phyloP scores from a whole-genome alignment of 1,284 basidiomycete species.

The Cutaneotrichosporon cavernicola region DNA sequence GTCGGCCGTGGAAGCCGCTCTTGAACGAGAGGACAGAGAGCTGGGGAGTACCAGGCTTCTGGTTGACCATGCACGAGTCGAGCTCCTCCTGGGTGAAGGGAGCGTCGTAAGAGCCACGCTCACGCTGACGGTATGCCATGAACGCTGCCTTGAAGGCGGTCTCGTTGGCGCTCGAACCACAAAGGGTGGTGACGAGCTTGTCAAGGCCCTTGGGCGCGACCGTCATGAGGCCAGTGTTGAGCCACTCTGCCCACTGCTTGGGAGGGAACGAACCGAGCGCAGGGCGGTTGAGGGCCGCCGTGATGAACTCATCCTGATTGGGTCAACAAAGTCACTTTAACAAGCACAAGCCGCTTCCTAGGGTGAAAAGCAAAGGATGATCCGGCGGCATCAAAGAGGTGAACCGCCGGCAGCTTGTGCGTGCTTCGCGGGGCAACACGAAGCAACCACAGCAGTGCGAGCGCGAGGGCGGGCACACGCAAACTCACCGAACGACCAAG shows the following conservation, averaged over 20 bases:
- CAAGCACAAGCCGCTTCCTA: neutral
- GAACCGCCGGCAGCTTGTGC: slow-evolving; percentile 3
- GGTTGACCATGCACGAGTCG: slow-evolving; percentile 58
- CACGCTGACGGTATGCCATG: slow-evolving; percentile 49
- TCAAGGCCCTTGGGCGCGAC: slow-evolving; percentile 57
- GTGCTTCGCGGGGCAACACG: neutral
- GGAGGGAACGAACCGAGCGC: slow-evolving; percentile 60
- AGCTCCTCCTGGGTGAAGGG: slow-evolving; percentile 46
- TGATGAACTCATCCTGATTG: slow-evolving; percentile 24
- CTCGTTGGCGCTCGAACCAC: slow-evolving; percentile 54
- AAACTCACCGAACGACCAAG: slow-evolving; percentile 46
- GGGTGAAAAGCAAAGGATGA: slow-evolving; percentile 3
- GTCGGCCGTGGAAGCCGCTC: slow-evolving; percentile 57
- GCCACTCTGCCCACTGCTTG: slow-evolving; percentile 54
- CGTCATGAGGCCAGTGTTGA: slow-evolving; percentile 56
- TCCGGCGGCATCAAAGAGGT: neutral
- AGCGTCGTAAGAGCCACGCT: slow-evolving; percentile 31
- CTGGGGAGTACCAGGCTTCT: slow-evolving; percentile 57
- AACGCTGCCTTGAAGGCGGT: slow-evolving; percentile 61
- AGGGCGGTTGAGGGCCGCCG: slow-evolving; percentile 54
- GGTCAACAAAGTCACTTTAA: slow-evolving; percentile 5
- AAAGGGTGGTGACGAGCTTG: slow-evolving; percentile 53
- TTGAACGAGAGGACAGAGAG: slow-evolving; percentile 58
- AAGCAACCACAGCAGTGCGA: neutral
- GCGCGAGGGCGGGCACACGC: neutral